A percentile compares a stretch with the other conserved stretches of the same genome.
These are phyloP conservation scores for Graphilbum sp. DNA, from an alignment of 2,329 filamentous ascomycete genomes.

Conservation along the genomic window DNA sequence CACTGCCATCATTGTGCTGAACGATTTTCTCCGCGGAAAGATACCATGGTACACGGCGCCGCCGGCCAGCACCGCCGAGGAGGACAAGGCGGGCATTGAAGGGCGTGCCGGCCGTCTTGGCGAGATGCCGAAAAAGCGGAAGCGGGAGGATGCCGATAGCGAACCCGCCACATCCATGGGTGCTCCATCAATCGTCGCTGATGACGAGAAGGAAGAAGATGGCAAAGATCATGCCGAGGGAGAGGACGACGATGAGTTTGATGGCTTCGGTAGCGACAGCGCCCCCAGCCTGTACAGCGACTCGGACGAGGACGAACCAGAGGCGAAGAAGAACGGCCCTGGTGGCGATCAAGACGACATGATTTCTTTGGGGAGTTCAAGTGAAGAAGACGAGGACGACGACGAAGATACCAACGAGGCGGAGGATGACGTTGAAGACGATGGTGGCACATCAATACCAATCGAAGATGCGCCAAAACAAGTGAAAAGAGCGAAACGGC, in stretches of 20 bases:
- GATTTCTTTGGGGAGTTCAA: conserved; percentile 10
- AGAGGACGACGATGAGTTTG: conserved; percentile 25
- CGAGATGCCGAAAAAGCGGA: conserved; percentile 75
- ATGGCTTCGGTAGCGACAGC: conserved; percentile 30
- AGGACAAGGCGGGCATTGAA: conserved; percentile 26
- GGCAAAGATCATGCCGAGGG: conserved; percentile 24
- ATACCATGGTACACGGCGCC: conserved; percentile 91
- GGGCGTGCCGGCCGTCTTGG: conserved; percentile 65
- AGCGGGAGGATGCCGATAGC: conserved; percentile 35
- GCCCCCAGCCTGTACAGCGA: conserved; percentile 14
- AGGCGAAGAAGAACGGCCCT: no score
- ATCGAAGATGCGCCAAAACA: conserved; percentile 3
- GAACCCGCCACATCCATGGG: conserved; percentile 17
- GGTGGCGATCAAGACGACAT: no score
- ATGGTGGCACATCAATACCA: neutral
- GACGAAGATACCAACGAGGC: neutral
- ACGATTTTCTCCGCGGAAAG: conserved; percentile 89
- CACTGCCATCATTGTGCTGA: conserved; percentile 91
- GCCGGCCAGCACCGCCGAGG: conserved; percentile 39
- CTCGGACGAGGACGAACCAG: conserved; percentile 5
- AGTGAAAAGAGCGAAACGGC: neutral
- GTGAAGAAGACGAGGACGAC: conserved; percentile 5
- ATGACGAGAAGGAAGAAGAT: conserved; percentile 48
- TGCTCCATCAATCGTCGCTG: neutral
- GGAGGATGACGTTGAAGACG: neutral